Base-by-base conservation (phyloP, 345 rosid species). In the Acer negundo region DNA sequence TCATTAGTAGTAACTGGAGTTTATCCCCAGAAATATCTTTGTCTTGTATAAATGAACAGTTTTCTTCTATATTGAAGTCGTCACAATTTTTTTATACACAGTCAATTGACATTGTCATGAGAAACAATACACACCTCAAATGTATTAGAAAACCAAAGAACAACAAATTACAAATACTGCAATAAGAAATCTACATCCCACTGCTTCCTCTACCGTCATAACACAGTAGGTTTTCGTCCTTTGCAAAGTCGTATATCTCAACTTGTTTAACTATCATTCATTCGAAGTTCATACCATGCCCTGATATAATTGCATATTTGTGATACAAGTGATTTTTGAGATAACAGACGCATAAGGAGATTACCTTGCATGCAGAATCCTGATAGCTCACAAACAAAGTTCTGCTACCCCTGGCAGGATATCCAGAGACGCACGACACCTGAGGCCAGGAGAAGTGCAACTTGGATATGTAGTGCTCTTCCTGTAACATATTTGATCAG, bases 401-500 rank as follows among this genome's bases (percentile, higher is more conserved):
- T 83, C 96, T 91, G 84, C 87, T 79, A 55, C 94, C 96, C 77
- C 97, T 88, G 40, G 91, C 72, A 49, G 97, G 97, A 81, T 83
- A 88, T 69, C 92, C 96, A 46, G 94, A 80, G 72, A 87, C 79
- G 49, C 93, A 95, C 0, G 89, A 84, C 73, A 93, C 85, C 69
- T 92, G 97, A 55, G 98, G 98, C 96, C 99, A 90, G 24, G 90
- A 79, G 88, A 90, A 92, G 31, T 90, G 90, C 87, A 93, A 87
- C 84, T 87, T 87, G 67, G 94, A 89, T 80, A 92, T 81, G 74
- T 86, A 89, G 86, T 95, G 99, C 84, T 93, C 91, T 79, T 95
- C 99, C 99, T 95, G 94, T 82, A 82, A 31, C 76, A 74, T n/a
- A 58, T 62, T 51, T 28, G 69, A 67, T 24, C 9, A 5, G 2